Evolutionary conservation across 140 eudicot species (phyloP), one percentile per base, ranked within the genome.

Genomic region (Bidens hawaiensis): DNA sequence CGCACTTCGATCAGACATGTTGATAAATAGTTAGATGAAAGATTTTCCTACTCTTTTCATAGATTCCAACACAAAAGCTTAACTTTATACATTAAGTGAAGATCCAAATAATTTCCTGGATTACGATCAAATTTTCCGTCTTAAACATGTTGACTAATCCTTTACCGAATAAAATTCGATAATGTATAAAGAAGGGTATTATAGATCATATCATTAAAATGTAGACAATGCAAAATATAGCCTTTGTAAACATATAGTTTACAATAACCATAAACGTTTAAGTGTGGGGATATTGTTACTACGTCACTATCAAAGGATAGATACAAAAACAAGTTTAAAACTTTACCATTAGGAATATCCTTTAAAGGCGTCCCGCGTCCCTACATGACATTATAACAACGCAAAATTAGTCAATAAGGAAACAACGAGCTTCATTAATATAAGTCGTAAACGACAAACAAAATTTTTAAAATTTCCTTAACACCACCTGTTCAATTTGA

Each of bases 331-430:
- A 4, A 40, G 9, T 2, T 23, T 18, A 1, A 36, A 27, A 28
- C 5, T 9, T 55, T 89, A 90, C 97, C 97, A 42, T 84, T 86
- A 15, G 97, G 96, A 59, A 90, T 90, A 59, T 87, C 96, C 79
- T 87, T 90, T 64, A 90, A 82, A 11, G 90, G 83, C 40, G 90
- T 90, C 49, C 97, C 97, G 64, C 79, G 87, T 21, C 97, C 97
- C 97, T 90, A 95, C 83, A 83, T 60, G 65, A 33, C 62, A 72
- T 70, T 15, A 60, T 69, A 62, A 40, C 63, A 71, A 62, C 50
- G n/a, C 11, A 41, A 23, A 18, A 56, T 64, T 55, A 72, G 72
- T 30, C 40, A 12, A 55, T 13, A 55, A 13, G 50, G 57, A 17
- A 43, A 47, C 12, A 24, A n/a, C 5, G 17, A 16, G 21, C 15